phyloP scores from a whole-genome alignment of 1,284 basidiomycete species.

The Mixia osmundae region DNA sequence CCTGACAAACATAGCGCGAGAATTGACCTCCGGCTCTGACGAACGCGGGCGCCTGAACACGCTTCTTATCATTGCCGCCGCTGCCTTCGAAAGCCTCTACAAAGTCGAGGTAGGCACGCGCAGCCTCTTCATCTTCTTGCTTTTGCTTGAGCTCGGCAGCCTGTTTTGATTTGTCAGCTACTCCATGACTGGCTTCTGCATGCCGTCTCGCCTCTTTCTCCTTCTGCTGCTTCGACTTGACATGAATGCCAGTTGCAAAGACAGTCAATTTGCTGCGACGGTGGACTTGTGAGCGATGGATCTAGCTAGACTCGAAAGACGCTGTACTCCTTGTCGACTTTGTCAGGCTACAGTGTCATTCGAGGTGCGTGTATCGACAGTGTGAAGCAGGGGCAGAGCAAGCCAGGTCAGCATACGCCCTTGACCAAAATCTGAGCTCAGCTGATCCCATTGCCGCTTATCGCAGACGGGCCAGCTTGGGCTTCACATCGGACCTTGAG shows the following conservation, averaged over 20 bases:
- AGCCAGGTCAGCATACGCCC: no score
- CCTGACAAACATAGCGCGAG: conserved; percentile 20
- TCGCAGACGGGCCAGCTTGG: neutral
- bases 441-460: no score
- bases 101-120: conserved; percentile 49
- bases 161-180: neutral
- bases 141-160: conserved; percentile 32
- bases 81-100: conserved; percentile 53
- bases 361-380: no score
- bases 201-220: conserved; percentile 72
- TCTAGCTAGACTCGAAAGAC: no score
- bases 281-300: no score
- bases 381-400: no score
- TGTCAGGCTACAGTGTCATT: no score
- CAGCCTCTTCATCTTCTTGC: conserved; percentile 20
- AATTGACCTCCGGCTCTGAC: conserved; percentile 38
- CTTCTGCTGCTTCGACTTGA: conserved; percentile 33
- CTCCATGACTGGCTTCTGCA: conserved; percentile 25
- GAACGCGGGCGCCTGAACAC: conserved; percentile 33
- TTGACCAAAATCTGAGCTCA: no score
- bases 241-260: conserved; percentile 20
- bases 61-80: neutral
- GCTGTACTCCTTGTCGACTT: no score
- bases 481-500: no score
- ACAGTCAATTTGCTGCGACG: conserved; percentile 5